phyloP scores from a whole-genome alignment of 108 stramenopile genomes.

The Nitzschia inconspicua region DNA sequence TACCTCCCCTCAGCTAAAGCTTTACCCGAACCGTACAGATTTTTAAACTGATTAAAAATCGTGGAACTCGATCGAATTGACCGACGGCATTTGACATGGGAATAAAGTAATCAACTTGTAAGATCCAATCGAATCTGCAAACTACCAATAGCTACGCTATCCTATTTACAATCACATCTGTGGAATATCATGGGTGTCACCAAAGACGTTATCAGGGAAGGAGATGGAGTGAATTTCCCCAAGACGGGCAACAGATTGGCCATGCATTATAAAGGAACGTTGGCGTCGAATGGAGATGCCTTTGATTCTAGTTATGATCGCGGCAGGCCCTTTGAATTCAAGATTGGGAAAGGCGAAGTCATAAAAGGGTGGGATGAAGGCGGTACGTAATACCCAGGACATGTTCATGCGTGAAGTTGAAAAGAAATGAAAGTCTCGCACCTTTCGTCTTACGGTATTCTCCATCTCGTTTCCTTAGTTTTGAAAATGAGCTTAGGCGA shows the following conservation, averaged over 20 bases:
- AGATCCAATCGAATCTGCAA: no score
- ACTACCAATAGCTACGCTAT: no score
- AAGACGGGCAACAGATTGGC: conserved; percentile 69
- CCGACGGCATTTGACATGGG: no score
- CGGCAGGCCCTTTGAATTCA: conserved; percentile 68
- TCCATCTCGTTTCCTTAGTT: conserved; percentile 19
- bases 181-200: conserved; percentile 56
- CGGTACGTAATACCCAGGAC: neutral
- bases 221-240: conserved; percentile 75
- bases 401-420: neutral
- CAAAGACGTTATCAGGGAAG: conserved; percentile 55
- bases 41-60: no score
- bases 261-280: conserved; percentile 59
- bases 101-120: no score
- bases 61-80: no score
- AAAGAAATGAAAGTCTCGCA: neutral
- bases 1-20: no score
- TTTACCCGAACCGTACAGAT: no score
- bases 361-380: conserved; percentile 46
- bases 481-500: conserved; percentile 69
- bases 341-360: conserved; percentile 53
- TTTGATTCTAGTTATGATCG: conserved; percentile 78
- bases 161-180: no score
- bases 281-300: conserved; percentile 76
- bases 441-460: conserved; percentile 1